Evolutionary conservation across 495 filamentous ascomycete genomes (phyloP).

Genomic region (Talaromyces trachyspermus): DNA sequence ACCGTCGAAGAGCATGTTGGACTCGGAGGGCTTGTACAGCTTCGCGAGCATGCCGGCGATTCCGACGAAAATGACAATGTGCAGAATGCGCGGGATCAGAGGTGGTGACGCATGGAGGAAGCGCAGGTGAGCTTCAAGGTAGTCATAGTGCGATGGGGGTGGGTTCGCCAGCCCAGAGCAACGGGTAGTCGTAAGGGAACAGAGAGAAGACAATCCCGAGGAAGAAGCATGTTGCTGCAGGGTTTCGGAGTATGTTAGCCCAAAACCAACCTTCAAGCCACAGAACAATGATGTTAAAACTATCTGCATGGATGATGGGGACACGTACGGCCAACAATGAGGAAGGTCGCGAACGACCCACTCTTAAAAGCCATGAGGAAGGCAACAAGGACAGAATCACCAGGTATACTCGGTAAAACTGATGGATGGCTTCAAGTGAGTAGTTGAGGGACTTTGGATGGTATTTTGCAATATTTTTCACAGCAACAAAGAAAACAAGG

Average conservation of each 20-base stretch:
- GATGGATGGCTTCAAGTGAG: too few relatives aligned
- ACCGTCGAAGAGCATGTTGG: slow-evolving; percentile 95
- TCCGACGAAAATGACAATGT: slow-evolving; percentile 84
- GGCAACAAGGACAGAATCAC: neutral
- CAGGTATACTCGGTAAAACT: too few relatives aligned
- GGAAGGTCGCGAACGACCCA: slow-evolving; percentile 79
- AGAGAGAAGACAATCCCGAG: slow-evolving; percentile 95
- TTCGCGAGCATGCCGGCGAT: slow-evolving; percentile 87
- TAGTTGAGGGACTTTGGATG: too few relatives aligned
- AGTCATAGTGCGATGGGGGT: slow-evolving; percentile 60
- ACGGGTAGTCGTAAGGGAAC: slow-evolving; percentile 96
- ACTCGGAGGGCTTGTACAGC: slow-evolving; percentile 83
- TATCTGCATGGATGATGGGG: slow-evolving; percentile 2
- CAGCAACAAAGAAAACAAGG: too few relatives aligned
- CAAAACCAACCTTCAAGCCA: too few relatives aligned
- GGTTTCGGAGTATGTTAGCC: neutral
- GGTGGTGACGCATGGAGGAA: slow-evolving; percentile 83
- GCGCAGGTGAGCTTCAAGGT: slow-evolving; percentile 77
- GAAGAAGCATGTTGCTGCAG: slow-evolving; percentile 83
- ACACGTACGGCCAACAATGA: slow-evolving; percentile 85
- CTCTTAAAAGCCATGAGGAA: slow-evolving; percentile 30
- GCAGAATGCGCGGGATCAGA: slow-evolving; percentile 83
- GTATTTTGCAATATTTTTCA: too few relatives aligned
- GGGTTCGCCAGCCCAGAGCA: slow-evolving; percentile 75
- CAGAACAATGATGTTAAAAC: too few relatives aligned